Conservation (phyloP, 805 yeast species). For the Vanderwaltozyma verrucispora region DNA sequence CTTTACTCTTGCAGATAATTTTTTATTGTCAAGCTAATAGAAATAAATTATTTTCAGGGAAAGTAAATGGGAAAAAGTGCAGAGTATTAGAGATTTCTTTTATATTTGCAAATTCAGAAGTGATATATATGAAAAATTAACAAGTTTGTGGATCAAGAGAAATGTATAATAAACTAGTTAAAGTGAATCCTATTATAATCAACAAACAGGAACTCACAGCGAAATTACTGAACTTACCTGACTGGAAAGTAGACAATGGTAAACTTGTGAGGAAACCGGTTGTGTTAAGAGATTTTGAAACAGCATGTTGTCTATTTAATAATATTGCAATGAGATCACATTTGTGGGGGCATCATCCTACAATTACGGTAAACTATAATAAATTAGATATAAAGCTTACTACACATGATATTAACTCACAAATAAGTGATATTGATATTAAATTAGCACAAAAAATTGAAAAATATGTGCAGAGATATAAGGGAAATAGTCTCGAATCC, state of each 20-base stretch:
- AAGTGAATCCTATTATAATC: constrained; percentile 24
- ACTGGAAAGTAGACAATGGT: constrained; percentile 17
- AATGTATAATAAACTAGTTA: constrained; percentile 33
- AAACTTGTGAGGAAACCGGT: constrained; percentile 28
- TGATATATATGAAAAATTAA: too few species aligned
- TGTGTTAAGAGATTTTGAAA: constrained; percentile 41
- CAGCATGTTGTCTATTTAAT: constrained; percentile 59
- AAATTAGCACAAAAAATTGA: constrained; percentile 43
- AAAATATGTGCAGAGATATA: constrained; percentile 22
- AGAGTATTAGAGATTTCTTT: too few species aligned
- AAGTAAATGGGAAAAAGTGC: too few species aligned
- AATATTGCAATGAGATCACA: constrained; percentile 49
- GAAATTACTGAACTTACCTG: constrained; percentile 11
- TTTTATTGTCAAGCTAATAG: too few species aligned
- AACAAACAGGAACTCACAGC: constrained; percentile 14
- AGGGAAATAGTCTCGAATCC: too few species aligned
- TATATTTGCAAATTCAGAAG: too few species aligned
- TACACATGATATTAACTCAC: constrained; percentile 51
- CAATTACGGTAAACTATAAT: constrained; percentile 53
- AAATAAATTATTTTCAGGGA: too few species aligned
- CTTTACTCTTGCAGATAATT: too few species aligned
- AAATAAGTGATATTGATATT: constrained; percentile 45
- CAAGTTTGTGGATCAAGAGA: too few species aligned
- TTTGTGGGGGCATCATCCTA: constrained; percentile 59
- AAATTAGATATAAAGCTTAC: constrained; percentile 42